Base-by-base conservation (phyloP, 1,139 yeast genomes). In the Debaryomyces nepalensis region DNA sequence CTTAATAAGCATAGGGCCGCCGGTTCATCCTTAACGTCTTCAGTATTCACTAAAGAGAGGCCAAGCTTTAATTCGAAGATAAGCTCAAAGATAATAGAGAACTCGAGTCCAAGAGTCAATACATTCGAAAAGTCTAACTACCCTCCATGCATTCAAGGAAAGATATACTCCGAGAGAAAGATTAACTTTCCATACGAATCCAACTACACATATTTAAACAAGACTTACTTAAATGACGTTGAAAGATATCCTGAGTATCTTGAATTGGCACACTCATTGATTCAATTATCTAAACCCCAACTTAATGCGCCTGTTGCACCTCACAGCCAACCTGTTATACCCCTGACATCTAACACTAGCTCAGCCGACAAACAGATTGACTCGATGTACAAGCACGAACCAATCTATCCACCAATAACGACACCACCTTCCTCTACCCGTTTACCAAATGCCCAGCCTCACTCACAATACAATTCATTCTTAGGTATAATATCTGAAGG, bases 151-250 rank as follows among this genome's bases (percentile, higher is more conserved):
- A 32, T 36, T 14, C 33, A 36, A 29, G 44, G 37, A 15, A 37
- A 36, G 19, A 26, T 32, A 16, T 44, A 43, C 27, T 52, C 56
- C 26, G 74, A 68, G 45, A 60, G 70, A 40, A 70, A 70, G 49
- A 70, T 75, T 37, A 73, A 77, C 54, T 79, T 75, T 52, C 83
- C 83, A 5, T 79, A 73, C 54, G 80, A 77, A 52, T 74, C 78
- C 18, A 77, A 78, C 51, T 78, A 78, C 53, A 74, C 81, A 12
- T 78, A 78, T 52, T 60, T 72, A 53, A 71, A 72, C 53, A 63
- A 68, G 47, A 70, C 77, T 5, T 73, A 73, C 48, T 57, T 73
- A 54, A 68, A 61, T 30, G 79, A 73, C 51, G 75, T 73, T 33
- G 72, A 68, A 45, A 64, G 56, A 48, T 73, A 68, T 53, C 78